phyloP scores from a whole-genome alignment of 2,329 filamentous ascomycete species.

The Botrytis squamosa region DNA sequence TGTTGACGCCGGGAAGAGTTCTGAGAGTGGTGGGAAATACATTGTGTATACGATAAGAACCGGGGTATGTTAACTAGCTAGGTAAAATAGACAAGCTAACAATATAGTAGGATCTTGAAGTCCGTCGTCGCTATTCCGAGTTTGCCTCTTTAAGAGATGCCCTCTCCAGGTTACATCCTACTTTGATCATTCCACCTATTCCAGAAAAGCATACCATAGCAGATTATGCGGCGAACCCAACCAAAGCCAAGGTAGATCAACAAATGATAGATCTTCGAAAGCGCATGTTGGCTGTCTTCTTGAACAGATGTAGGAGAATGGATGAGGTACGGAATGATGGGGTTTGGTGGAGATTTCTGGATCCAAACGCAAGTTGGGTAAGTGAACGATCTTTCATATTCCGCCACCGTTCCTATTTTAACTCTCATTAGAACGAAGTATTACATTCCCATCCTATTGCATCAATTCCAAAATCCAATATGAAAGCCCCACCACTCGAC shows the following conservation, averaged over 20 bases:
- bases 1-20: constrained; percentile 91
- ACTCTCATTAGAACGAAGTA: constrained; percentile 77
- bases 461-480: constrained; percentile 87
- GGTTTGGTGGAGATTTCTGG: constrained; percentile 96
- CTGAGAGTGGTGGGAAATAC: constrained; percentile 85
- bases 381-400: constrained; percentile 29
- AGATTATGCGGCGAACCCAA: constrained; percentile 96
- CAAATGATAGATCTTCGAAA: constrained; percentile 96
- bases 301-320: constrained; percentile 93
- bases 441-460: constrained; percentile 85
- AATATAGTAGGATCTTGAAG: constrained; percentile 76
- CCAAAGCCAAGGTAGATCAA: constrained; percentile 94
- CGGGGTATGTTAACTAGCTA: constrained; percentile 56
- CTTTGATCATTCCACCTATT: constrained; percentile 92
- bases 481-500: constrained; percentile 93
- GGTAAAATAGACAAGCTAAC: constrained; percentile 27
- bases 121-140: constrained; percentile 92
- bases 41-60: constrained; percentile 98
- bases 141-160: constrained; percentile 89
- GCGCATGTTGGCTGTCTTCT: constrained; percentile 92
- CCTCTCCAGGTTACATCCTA: constrained; percentile 88
- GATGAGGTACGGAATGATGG: constrained; percentile 87
- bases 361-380: constrained; percentile 99
- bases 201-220: constrained; percentile 99
- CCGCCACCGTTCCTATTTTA: constrained; percentile 22